Conservation (phyloP, 495 filamentous ascomycete species). For the Parmelia sp. region DNA sequence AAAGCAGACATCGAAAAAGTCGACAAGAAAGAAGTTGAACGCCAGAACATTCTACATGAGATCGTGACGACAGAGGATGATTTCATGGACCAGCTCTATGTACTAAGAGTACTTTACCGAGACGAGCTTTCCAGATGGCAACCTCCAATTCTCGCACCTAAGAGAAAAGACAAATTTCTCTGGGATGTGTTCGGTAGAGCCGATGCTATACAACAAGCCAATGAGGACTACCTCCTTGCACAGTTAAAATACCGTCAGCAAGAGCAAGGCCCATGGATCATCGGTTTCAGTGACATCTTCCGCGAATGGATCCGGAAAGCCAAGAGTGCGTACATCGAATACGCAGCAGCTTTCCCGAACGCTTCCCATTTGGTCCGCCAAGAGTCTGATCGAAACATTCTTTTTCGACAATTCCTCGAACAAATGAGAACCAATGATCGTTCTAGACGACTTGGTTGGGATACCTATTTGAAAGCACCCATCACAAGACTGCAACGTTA, state of each 20-base stretch:
- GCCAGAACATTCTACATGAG: conserved; percentile 93
- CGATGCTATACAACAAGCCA: conserved; percentile 82
- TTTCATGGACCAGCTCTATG: conserved; percentile 80
- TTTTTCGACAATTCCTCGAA: conserved; percentile 83
- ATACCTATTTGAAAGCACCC: conserved; percentile 86
- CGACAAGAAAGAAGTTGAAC: conserved; percentile 80
- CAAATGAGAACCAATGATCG: conserved; percentile 68
- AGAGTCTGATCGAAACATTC: conserved; percentile 75
- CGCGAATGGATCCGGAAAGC: conserved; percentile 98
- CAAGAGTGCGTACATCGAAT: conserved; percentile 80
- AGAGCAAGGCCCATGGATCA: conserved; percentile 91
- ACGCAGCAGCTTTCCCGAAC: conserved; percentile 79
- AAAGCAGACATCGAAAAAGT: conserved; percentile 63
- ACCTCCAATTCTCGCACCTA: conserved; percentile 73
- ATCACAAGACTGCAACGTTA: conserved; percentile 93
- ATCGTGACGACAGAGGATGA: conserved; percentile 89
- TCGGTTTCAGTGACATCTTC: conserved; percentile 95
- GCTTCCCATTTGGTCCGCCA: conserved; percentile 77
- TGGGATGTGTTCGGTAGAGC: conserved; percentile 83
- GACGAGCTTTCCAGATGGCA: conserved; percentile 69
- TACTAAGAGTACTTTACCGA: conserved; percentile 77
- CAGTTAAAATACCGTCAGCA: conserved; percentile 96
- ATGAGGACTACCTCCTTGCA: conserved; percentile 88
- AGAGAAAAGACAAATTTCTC: conserved; percentile 69
- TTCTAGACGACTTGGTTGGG: conserved; percentile 86